These are phyloP conservation scores for Helotiales sp. DNA, from an alignment of 2,329 filamentous ascomycete species.

Conservation along the genomic window DNA sequence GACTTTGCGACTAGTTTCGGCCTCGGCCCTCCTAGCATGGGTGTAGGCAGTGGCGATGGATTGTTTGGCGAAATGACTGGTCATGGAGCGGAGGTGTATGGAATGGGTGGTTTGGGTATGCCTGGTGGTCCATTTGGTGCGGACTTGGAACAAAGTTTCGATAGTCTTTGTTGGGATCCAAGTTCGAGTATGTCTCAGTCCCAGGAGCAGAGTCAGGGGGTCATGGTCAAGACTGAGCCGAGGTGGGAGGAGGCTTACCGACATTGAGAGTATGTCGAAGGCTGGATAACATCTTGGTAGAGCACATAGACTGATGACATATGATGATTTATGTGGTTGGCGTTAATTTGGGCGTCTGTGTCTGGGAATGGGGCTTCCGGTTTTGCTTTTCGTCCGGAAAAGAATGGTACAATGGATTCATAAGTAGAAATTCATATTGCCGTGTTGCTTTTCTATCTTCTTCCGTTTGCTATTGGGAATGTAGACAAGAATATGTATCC, in stretches of 20 bases:
- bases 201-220: neutral
- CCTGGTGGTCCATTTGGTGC: neutral
- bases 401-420: no score
- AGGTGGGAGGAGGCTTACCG: constrained; percentile 23
- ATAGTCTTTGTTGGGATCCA: neutral
- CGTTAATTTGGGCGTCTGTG: no score
- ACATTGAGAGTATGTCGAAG: neutral
- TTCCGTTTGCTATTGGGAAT: no score
- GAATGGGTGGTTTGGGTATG: constrained; percentile 3
- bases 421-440: no score
- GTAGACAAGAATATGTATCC: no score
- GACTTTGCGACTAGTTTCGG: no score
- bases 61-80: constrained; percentile 1
- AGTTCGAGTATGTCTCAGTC: neutral
- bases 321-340: no score
- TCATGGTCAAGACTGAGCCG: constrained; percentile 22
- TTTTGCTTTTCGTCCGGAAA: no score
- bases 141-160: neutral
- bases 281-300: neutral
- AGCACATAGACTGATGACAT: neutral
- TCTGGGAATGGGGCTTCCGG: no score
- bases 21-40: no score
- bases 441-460: no score
- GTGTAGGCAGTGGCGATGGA: neutral
- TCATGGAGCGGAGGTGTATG: neutral